Base-by-base conservation (phyloP, 805 yeast species). In the Hanseniaspora taiwanica region DNA sequence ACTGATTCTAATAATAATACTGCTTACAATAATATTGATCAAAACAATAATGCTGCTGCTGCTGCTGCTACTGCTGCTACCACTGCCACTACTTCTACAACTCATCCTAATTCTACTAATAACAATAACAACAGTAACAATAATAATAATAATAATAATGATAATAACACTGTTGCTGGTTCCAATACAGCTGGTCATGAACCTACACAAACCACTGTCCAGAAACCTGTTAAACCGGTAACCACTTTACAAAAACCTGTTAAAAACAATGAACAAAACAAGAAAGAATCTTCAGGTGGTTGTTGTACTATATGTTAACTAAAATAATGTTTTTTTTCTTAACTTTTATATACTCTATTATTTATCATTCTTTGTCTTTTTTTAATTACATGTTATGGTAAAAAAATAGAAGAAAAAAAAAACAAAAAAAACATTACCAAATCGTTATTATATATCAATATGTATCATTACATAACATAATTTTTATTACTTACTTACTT, bases 281-380 rank as follows among this genome's bases (percentile, higher is more conserved):
- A n/a, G n/a, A 33, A 33, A 10, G 21, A 33, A 6, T 19, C 36
- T 5, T 46, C 58, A 18, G 60, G 64, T 42, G 55, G 58, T 6
- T 63, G 67, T 48, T 62, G 66, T 53, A 44, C 54, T 16, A 58
- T 60, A 41, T 17, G 20, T 18, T 32, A 18, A 8, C 5, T n/a
- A n/a, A n/a, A n/a, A n/a, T n/a, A n/a, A n/a, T n/a, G n/a, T n/a
- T n/a, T n/a, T n/a, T n/a, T n/a, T n/a, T n/a, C n/a, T n/a, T n/a
- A n/a, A n/a, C n/a, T n/a, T n/a, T n/a, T n/a, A n/a, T n/a, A n/a
- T n/a, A n/a, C n/a, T n/a, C n/a, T n/a, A n/a, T n/a, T n/a, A n/a
- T n/a, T n/a, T n/a, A n/a, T n/a, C n/a, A n/a, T n/a, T n/a, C n/a
- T n/a, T n/a, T n/a, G n/a, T n/a, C n/a, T n/a, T n/a, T n/a, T n/a